Conservation (phyloP, 768 basidiomycete genomes). For the Hygrophorus pudorinus region DNA sequence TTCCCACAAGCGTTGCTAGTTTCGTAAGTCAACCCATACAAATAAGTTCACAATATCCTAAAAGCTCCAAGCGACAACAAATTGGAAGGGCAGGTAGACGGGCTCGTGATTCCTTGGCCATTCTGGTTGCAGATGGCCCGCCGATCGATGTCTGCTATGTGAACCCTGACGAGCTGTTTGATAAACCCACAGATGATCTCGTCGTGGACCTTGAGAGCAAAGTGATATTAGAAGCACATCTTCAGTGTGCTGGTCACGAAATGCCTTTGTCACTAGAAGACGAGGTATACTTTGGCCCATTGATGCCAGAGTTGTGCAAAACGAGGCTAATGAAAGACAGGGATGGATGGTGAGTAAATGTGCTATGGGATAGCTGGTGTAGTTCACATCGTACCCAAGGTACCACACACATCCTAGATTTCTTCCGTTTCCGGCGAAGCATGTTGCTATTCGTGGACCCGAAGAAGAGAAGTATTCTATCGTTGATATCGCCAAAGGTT, state of each 20-base stretch:
- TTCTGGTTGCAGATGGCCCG: conserved; percentile 58
- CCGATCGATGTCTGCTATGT: conserved; percentile 73
- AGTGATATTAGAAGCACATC: conserved; percentile 70
- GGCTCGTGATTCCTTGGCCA: conserved; percentile 65
- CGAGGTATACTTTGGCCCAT: conserved; percentile 60
- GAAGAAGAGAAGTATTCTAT: conserved; percentile 75
- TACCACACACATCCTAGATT: conserved; percentile 76
- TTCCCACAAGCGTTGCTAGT: conserved; percentile 71
- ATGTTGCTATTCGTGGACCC: conserved; percentile 64
- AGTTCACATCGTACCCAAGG: conserved; percentile 30
- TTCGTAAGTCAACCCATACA: conserved; percentile 40
- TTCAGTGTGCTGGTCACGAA: conserved; percentile 83
- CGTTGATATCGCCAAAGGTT: conserved; percentile 46
- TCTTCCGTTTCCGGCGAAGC: conserved; percentile 64
- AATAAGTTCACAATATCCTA: not conserved
- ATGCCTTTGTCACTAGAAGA: conserved; percentile 70
- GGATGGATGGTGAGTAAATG: conserved; percentile 64
- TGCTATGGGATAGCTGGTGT: not conserved
- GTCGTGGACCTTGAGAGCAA: conserved; percentile 65
- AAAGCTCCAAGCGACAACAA: conserved; percentile 78
- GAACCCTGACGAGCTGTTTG: conserved; percentile 62
- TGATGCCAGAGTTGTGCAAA: conserved; percentile 49
- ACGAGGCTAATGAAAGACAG: conserved; percentile 50
- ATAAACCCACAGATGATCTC: conserved; percentile 50
- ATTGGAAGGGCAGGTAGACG: conserved; percentile 80